phyloP scores from a whole-genome alignment of 306 rosid genomes.

The barrel medic (Medicago truncatula) region DNA sequence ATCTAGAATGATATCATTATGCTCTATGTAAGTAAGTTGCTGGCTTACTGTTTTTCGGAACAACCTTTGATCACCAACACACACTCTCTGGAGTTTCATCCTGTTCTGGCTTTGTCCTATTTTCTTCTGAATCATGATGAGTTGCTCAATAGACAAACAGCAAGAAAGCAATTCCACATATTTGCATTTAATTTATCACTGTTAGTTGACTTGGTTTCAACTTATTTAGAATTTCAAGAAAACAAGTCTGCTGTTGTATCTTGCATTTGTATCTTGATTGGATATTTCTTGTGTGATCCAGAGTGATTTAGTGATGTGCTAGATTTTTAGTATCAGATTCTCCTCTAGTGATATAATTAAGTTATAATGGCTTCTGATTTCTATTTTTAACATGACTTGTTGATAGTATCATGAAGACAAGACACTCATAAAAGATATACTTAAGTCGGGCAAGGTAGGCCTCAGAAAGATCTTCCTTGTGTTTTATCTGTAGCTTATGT shows the following conservation, averaged over 20 bases:
- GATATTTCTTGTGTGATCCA: slow-evolving; percentile 32
- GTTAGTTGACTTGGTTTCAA: slow-evolving; percentile 18
- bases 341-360: background rate
- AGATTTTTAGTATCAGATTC: slow-evolving; percentile 4
- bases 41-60: slow-evolving; percentile 15
- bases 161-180: slow-evolving; percentile 5
- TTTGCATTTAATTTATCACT: slow-evolving; percentile 9
- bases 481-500: slow-evolving; percentile 34
- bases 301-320: slow-evolving; percentile 24
- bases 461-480: slow-evolving; percentile 23
- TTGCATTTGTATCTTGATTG: slow-evolving; percentile 18
- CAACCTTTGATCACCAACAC: slow-evolving; percentile 23
- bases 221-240: slow-evolving; percentile 33
- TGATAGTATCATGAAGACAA: slow-evolving; percentile 90
- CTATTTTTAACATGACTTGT: slow-evolving; percentile 29
- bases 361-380: slow-evolving; percentile 33
- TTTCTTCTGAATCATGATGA: slow-evolving; percentile 21
- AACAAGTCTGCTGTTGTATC: slow-evolving; percentile 23
- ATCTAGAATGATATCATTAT: slow-evolving; percentile 15
- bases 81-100: slow-evolving; percentile 1
- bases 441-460: slow-evolving; percentile 84
- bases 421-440: slow-evolving; percentile 70
- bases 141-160: slow-evolving; percentile 1
- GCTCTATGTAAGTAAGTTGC: slow-evolving; percentile 2
- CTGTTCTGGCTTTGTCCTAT: slow-evolving; percentile 31